Base-by-base conservation (phyloP, 306 rosid species). In the Trifolium dubium region DNA sequence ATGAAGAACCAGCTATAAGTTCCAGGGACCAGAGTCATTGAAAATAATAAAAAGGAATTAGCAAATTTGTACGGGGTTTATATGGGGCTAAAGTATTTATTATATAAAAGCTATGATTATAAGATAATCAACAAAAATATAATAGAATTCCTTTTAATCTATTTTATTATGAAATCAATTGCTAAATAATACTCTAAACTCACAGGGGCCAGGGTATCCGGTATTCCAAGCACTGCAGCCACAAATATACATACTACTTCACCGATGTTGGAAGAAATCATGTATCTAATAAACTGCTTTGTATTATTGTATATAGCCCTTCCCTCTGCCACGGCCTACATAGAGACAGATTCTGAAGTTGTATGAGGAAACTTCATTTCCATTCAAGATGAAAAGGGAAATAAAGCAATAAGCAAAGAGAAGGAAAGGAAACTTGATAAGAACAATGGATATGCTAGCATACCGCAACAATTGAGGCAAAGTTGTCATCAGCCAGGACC, bases 211-310 rank as follows among this genome's bases (percentile, higher is more conserved):
- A 94, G 91, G 34, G 98, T 94, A 74, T 94, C 98, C 34, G 98
- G 98, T 82, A 94, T 89, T 77, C 98, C 98, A 82, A 94, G 98
- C 79, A 89, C 95, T 70, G 98, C 98, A 71, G 98, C 97, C 77
- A 94, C 95, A 87, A 94, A 94, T 82, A 94, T 94, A 87, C 98
- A 94, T 40, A 94, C 97, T 51, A 94, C 98, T 91, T 93, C 98
- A 29, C 98, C 98, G 64, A 93, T 93, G 85, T 93, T 93, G 67
- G 98, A 93, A 81, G 98, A 93, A 60, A 93, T 93, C 98, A 93
- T 93, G 88, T 93, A 93, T 89, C 98, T 90, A 79, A 93, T 93
- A 81, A 93, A 93, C 76, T 93, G 98, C 82, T 91, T 93, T 10
- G 98, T 93, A 77, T 93, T 93, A 73, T 89, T 91, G 83, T 93